These are phyloP conservation scores for Penicillium sp. DNA, from an alignment of 2,329 filamentous ascomycete genomes.

Conservation along the genomic window DNA sequence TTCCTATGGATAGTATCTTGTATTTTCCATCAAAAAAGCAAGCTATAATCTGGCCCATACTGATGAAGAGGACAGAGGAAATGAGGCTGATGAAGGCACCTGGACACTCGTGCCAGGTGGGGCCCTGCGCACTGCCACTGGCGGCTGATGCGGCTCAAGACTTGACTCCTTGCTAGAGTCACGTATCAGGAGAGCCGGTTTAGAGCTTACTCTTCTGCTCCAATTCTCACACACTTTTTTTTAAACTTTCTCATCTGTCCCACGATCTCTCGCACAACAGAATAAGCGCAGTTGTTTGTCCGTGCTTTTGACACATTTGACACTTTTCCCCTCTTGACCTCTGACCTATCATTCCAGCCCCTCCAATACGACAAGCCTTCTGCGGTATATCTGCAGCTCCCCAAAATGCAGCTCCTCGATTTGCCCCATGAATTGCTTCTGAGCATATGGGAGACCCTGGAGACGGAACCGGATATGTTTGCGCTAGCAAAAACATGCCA, in stretches of 20 bases:
- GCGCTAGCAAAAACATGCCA: constrained; percentile 9
- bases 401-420: constrained; percentile 2
- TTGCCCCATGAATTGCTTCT: constrained; percentile 10
- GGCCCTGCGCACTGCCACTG: neutral
- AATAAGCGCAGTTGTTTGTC: neutral
- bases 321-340: neutral
- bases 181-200: neutral
- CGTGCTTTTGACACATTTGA: neutral
- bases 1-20: neutral
- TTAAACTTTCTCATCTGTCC: neutral
- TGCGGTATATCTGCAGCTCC: neutral
- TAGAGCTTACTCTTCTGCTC: too few species aligned
- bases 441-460: constrained; percentile 7
- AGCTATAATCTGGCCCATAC: neutral
- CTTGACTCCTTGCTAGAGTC: neutral
- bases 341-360: neutral
- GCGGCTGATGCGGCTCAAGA: neutral
- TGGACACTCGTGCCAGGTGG: neutral
- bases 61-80: neutral
- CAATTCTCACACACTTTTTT: neutral
- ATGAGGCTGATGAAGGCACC: neutral
- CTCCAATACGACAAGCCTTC: neutral
- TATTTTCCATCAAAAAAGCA: neutral
- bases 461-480: constrained; percentile 1
- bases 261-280: neutral